Conservation (phyloP, 192 early-diverging fungal genomes). For the Lobulomyces angularis region DNA sequence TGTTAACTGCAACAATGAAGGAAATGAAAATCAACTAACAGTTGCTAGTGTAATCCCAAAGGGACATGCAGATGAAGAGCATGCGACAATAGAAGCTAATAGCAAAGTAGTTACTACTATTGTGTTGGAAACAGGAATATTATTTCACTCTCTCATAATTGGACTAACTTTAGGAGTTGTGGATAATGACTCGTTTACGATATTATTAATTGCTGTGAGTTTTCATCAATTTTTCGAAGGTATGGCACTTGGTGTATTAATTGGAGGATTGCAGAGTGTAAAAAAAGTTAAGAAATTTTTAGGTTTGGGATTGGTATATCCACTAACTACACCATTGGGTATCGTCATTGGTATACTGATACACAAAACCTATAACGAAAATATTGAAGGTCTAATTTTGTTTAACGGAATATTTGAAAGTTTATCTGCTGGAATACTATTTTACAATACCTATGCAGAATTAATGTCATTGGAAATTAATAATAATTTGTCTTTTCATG, state of each 20-base stretch:
- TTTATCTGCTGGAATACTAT: constrained; percentile 66
- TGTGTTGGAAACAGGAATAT: constrained; percentile 31
- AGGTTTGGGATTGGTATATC: constrained; percentile 34
- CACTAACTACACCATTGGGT: constrained; percentile 75
- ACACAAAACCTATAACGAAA: constrained; percentile 41
- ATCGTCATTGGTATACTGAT: constrained; percentile 65
- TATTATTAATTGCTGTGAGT: constrained; percentile 27
- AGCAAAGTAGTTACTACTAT: constrained; percentile 7
- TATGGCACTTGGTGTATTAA: constrained; percentile 18
- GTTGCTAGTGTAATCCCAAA: too few species aligned
- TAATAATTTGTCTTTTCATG: constrained; percentile 33
- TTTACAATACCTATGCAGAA: constrained; percentile 66
- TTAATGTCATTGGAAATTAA: constrained; percentile 63
- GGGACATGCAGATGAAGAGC: too few species aligned
- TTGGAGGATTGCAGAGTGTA: constrained; percentile 2
- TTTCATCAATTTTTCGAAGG: constrained; percentile 41
- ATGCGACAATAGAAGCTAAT: neutral
- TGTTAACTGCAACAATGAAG: too few species aligned
- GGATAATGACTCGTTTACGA: constrained; percentile 10
- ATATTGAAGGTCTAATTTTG: constrained; percentile 37
- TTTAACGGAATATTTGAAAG: constrained; percentile 67
- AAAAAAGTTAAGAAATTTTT: neutral
- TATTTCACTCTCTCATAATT: constrained; percentile 34
- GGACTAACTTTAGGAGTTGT: constrained; percentile 27
- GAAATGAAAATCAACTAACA: too few species aligned